Evolutionary conservation across 106 monocot genomes (phyloP).

Genomic region (Triglochin maritima): DNA sequence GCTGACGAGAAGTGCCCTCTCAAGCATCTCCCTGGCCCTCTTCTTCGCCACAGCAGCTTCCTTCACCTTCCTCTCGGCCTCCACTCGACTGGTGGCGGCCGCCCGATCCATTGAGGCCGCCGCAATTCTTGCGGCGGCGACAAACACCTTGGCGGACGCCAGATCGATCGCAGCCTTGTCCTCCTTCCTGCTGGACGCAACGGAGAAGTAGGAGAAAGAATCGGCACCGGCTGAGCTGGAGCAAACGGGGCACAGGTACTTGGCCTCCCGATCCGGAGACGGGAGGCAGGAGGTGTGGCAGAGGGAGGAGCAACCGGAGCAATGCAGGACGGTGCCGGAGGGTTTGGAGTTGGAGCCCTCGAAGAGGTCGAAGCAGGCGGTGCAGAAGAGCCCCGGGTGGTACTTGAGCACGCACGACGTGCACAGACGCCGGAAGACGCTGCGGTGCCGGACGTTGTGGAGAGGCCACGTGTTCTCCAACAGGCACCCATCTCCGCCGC

Average conservation of each 20-base stretch:
- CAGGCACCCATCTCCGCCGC: conserved; percentile 48
- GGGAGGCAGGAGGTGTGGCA: conserved; percentile 42
- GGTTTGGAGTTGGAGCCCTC: conserved; percentile 2
- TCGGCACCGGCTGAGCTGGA: conserved; percentile 8
- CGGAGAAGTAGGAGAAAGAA: conserved; percentile 31
- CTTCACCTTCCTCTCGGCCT: conserved; percentile 55
- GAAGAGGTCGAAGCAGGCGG: conserved; percentile 40
- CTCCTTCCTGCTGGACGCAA: background rate
- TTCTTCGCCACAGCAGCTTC: conserved; percentile 51
- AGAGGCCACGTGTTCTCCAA: conserved; percentile 42
- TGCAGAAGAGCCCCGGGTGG: conserved; percentile 49
- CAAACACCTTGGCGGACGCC: conserved; percentile 24
- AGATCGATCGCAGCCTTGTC: background rate
- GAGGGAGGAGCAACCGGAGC: conserved; percentile 40
- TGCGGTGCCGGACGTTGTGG: conserved; percentile 52
- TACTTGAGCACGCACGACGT: conserved; percentile 61
- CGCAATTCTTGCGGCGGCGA: conserved; percentile 36
- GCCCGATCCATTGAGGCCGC: conserved; percentile 44
- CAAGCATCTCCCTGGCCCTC: conserved; percentile 63
- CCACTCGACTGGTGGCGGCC: conserved; percentile 10
- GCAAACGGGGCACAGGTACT: conserved; percentile 39
- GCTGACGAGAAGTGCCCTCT: conserved; percentile 11
- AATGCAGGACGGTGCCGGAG: conserved; percentile 19
- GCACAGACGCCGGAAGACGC: conserved; percentile 42
- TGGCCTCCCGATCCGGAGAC: conserved; percentile 6